Percentiles rank a stretch among this genome's conserved stretches.
Conservation (phyloP, 2,329 filamentous ascomycete species). For the Botrytis galanthina region DNA sequence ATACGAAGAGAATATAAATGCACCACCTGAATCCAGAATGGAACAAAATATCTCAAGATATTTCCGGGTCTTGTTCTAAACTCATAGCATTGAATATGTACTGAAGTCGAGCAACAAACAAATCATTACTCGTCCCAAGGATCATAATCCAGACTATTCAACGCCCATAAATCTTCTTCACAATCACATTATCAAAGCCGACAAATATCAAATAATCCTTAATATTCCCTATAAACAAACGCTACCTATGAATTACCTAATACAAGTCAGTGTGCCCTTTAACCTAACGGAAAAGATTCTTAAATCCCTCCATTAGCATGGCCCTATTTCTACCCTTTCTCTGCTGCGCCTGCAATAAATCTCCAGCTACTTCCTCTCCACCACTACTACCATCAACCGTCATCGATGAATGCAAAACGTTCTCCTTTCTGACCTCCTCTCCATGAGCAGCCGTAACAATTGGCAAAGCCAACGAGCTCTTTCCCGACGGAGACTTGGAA, state of each 20-base stretch:
- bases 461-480: constrained; percentile 28
- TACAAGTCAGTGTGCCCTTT: not conserved
- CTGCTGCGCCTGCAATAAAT: constrained; percentile 18
- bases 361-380: constrained; percentile 9
- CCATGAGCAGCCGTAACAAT: constrained; percentile 23
- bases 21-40: not conserved
- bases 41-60: not conserved
- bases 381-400: constrained; percentile 19
- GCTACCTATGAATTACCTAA: not conserved
- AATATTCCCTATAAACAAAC: not conserved
- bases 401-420: constrained; percentile 11
- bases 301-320: constrained; percentile 32
- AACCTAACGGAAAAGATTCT: constrained; percentile 36
- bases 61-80: not conserved
- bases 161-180: no score
- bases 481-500: constrained; percentile 32
- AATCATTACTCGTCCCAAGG: not conserved
- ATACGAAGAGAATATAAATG: not conserved
- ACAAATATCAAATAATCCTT: not conserved
- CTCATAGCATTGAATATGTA: not conserved
- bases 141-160: not conserved
- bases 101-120: not conserved
- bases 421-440: constrained; percentile 33
- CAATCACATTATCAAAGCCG: not conserved
- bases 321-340: constrained; percentile 29